Percentiles rank a stretch among this genome's conserved stretches.
Evolutionary conservation across 169 alveolate genomes (phyloP).

Genomic region (Cryptosporidium baileyi): DNA sequence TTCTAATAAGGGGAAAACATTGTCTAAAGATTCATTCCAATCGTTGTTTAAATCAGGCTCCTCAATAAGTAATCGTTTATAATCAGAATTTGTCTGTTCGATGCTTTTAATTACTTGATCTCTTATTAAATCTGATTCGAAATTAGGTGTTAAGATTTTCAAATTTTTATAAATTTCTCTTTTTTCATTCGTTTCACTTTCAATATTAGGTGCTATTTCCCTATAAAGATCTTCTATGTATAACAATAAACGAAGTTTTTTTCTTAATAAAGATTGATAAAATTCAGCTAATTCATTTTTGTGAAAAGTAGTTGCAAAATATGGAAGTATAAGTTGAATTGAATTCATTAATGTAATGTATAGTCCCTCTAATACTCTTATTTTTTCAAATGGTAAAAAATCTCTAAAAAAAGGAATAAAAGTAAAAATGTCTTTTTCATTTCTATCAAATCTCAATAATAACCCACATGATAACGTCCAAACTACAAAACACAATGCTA

Average conservation of each 20-base stretch:
- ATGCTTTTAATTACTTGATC: constrained; percentile 9
- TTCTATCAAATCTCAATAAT: constrained; percentile 25
- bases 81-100: constrained; percentile 1
- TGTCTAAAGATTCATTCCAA: constrained; percentile 13
- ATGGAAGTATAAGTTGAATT: constrained; percentile 33
- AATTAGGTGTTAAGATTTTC: constrained; percentile 12
- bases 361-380: constrained; percentile 50
- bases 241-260: constrained; percentile 11
- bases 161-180: background rate
- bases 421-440: constrained; percentile 25
- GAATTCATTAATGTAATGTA: constrained; percentile 53
- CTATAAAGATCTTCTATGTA: constrained; percentile 37
- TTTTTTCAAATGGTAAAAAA: constrained; percentile 63
- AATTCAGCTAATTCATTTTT: constrained; percentile 45
- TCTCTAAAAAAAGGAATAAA: constrained; percentile 52
- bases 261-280: constrained; percentile 48
- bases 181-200: background rate
- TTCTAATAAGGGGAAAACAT: constrained; percentile 9
- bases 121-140: constrained; percentile 22
- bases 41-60: constrained; percentile 1
- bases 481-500: constrained; percentile 19
- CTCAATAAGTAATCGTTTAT: constrained; percentile 4
- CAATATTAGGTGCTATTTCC: background rate
- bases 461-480: constrained; percentile 50
- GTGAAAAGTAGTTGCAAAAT: background rate